Conservation (phyloP, 441 rosid species). For the Croton setiger region DNA sequence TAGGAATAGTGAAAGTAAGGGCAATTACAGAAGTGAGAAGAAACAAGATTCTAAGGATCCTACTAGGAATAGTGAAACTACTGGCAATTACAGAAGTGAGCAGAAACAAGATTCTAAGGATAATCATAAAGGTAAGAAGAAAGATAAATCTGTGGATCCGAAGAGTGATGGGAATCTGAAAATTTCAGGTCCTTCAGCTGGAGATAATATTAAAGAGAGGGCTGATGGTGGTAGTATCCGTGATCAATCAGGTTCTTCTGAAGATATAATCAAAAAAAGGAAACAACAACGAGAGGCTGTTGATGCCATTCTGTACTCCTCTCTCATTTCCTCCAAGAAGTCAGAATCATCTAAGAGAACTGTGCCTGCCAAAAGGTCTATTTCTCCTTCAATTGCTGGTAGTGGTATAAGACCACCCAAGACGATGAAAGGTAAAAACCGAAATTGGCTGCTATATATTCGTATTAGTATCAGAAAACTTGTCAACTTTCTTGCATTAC, state of each 20-base stretch:
- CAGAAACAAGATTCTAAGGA: too few species aligned
- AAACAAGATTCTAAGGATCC: slow-evolving; percentile 23
- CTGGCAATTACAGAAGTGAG: too few species aligned
- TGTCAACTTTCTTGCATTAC: neutral
- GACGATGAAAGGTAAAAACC: slow-evolving; percentile 63
- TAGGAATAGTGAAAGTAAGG: slow-evolving; percentile 28
- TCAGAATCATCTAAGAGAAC: slow-evolving; percentile 38
- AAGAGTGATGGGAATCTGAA: slow-evolving; percentile 27
- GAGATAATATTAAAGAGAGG: slow-evolving; percentile 29
- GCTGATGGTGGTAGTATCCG: slow-evolving; percentile 31
- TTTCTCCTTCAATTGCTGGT: slow-evolving; percentile 42
- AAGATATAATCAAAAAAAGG: slow-evolving; percentile 54
- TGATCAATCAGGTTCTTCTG: slow-evolving; percentile 36
- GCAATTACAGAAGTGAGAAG: slow-evolving; percentile 30
- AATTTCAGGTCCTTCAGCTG: slow-evolving; percentile 32
- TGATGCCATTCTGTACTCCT: slow-evolving; percentile 75
- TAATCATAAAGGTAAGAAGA: slow-evolving; percentile 21
- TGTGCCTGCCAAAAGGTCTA: slow-evolving; percentile 52
- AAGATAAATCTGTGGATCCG: slow-evolving; percentile 23
- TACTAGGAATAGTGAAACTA: too few species aligned
- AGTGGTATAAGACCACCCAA: slow-evolving; percentile 55
- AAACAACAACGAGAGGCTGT: slow-evolving; percentile 89
- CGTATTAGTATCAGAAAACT: neutral
- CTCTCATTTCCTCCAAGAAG: slow-evolving; percentile 79
- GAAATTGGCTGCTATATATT: neutral